phyloP scores from a whole-genome alignment of 768 basidiomycete genomes.

The Jaapia argillacea region DNA sequence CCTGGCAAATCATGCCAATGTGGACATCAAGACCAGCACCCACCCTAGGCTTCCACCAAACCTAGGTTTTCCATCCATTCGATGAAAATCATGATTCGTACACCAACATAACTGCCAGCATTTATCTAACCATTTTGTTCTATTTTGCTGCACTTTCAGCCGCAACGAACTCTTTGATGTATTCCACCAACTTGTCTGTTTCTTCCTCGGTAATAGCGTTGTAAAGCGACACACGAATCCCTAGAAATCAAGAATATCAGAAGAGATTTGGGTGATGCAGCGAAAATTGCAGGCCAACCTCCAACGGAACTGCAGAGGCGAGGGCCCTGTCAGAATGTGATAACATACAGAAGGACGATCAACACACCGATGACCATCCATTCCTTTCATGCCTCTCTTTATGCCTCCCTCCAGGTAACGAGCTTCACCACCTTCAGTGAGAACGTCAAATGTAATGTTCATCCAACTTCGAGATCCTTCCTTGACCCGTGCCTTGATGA shows the following conservation, averaged over 20 bases:
- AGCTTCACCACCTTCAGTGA: slow-evolving; percentile 63
- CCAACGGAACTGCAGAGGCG: slow-evolving; percentile 25
- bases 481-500: slow-evolving; percentile 64
- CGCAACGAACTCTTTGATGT: slow-evolving; percentile 18
- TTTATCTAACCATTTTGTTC: too few species aligned
- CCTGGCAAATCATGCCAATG: slow-evolving; percentile 16
- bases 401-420: slow-evolving; percentile 78
- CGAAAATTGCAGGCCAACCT: slow-evolving; percentile 19
- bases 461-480: slow-evolving; percentile 82
- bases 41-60: too few species aligned
- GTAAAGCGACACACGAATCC: slow-evolving; percentile 46
- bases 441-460: slow-evolving; percentile 84
- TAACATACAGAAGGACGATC: neutral
- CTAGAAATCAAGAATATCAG: slow-evolving; percentile 15
- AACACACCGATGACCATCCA: slow-evolving; percentile 88
- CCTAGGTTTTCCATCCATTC: too few species aligned
- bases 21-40: too few species aligned
- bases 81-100: too few species aligned
- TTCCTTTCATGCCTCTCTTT: slow-evolving; percentile 64
- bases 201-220: slow-evolving; percentile 47
- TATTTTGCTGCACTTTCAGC: too few species aligned
- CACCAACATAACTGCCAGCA: too few species aligned
- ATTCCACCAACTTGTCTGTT: slow-evolving; percentile 24
- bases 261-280: slow-evolving; percentile 1
- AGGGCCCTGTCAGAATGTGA: neutral